Percentiles rank a stretch among this genome's conserved stretches.
phyloP scores from a whole-genome alignment of 306 rosid genomes.

The Rosa chinensis region DNA sequence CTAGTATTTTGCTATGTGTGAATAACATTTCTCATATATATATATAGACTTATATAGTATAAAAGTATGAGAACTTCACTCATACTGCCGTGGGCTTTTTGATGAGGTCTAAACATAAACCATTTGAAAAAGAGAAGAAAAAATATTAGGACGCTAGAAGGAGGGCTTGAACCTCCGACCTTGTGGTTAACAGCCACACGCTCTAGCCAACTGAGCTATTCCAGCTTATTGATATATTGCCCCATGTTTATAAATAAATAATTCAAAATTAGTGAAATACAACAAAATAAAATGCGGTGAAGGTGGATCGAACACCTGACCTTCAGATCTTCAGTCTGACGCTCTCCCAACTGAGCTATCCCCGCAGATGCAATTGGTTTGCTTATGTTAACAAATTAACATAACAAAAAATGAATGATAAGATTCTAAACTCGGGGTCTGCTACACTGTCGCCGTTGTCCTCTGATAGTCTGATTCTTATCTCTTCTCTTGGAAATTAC shows the following conservation, averaged over 20 bases:
- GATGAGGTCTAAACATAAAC: no score
- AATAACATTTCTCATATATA: no score
- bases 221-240: background rate
- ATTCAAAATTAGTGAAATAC: background rate
- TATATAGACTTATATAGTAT: no score
- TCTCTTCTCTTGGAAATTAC: slow-evolving; percentile 7
- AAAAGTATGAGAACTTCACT: no score
- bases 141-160: slow-evolving; percentile 24
- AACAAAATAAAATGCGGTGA: background rate
- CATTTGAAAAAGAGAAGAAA: no score
- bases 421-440: background rate
- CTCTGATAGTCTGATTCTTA: background rate
- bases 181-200: background rate
- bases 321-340: slow-evolving; percentile 14
- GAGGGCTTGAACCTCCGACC: slow-evolving; percentile 9
- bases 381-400: no score
- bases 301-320: slow-evolving; percentile 9
- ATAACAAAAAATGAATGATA: no score
- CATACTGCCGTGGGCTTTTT: no score
- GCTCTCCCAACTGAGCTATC: slow-evolving; percentile 13
- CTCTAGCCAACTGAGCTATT: slow-evolving; percentile 41
- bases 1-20: no score
- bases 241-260: background rate
- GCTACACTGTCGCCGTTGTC: background rate
- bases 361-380: background rate